Conservation (phyloP, 1,284 basidiomycete genomes). For the Puccinia hordei region DNA sequence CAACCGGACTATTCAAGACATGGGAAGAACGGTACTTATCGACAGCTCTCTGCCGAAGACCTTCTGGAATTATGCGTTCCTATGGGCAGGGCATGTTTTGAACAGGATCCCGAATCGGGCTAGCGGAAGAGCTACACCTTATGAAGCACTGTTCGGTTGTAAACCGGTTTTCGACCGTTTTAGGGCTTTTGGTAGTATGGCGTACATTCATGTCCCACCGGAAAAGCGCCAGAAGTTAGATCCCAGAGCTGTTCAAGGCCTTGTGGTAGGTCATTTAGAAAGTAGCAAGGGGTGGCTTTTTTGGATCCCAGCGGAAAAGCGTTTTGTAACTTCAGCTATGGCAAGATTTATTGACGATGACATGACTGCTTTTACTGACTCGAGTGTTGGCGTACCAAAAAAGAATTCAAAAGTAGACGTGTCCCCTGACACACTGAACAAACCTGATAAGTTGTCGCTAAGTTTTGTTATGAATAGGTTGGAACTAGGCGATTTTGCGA, state of each 20-base stretch:
- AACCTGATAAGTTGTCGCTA: not conserved
- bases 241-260: not conserved
- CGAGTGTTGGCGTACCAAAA: too few relatives aligned
- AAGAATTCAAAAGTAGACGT: not conserved
- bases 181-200: not conserved
- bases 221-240: constrained; percentile 15
- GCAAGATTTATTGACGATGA: not conserved
- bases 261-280: not conserved
- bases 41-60: not conserved
- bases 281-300: constrained; percentile 24
- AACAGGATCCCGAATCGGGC: constrained; percentile 19
- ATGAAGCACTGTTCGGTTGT: not conserved
- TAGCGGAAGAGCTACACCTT: not conserved
- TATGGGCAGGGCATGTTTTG: constrained; percentile 9
- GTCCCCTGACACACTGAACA: too few relatives aligned
- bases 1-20: not conserved
- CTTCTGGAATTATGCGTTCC: constrained; percentile 17
- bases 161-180: constrained; percentile 16
- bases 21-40: not conserved
- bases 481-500: not conserved
- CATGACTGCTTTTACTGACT: too few relatives aligned
- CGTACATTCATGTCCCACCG: constrained; percentile 10
- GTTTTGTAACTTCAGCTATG: not conserved
- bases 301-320: not conserved
- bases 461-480: not conserved